phyloP scores from a whole-genome alignment of 345 rosid genomes.

The Eucalyptus sp. region DNA sequence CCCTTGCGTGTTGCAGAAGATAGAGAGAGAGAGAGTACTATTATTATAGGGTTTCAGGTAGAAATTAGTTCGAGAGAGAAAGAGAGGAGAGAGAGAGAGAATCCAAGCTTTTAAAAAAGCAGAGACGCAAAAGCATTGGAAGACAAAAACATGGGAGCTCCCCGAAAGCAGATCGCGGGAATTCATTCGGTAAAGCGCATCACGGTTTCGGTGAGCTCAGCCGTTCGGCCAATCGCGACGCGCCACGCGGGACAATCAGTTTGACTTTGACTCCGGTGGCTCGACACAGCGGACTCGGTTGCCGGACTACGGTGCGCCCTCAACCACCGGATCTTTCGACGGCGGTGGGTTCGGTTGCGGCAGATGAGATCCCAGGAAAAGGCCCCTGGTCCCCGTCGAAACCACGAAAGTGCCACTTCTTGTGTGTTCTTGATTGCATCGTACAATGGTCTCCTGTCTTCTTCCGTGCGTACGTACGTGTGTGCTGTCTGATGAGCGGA shows the following conservation, averaged over 20 bases:
- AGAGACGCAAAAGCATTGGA: not conserved
- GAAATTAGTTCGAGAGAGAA: not conserved
- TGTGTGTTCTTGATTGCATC: not conserved
- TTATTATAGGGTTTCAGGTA: not conserved
- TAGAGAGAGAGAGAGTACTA: not conserved
- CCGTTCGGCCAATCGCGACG: not conserved
- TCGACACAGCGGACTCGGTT: not conserved
- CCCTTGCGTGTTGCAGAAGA: not conserved
- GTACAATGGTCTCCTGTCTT: not conserved
- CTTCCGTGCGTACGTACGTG: not conserved
- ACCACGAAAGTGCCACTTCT: not conserved
- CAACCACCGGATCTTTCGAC: not conserved
- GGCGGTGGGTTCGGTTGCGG: not conserved
- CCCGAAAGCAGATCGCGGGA: not conserved
- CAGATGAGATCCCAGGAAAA: not conserved
- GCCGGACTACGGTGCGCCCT: not conserved
- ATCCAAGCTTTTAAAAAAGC: not conserved
- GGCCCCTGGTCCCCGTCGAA: not conserved
- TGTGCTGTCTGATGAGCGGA: not conserved
- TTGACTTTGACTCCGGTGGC: not conserved
- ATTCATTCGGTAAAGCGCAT: not conserved
- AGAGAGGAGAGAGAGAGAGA: not conserved
- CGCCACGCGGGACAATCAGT: not conserved
- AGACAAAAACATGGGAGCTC: not conserved
- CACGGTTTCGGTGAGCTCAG: not conserved